A percentile compares a stretch with the other conserved stretches of the same genome.
phyloP scores from a whole-genome alignment of 164 flowering plant species.

The Platanus orientalis region DNA sequence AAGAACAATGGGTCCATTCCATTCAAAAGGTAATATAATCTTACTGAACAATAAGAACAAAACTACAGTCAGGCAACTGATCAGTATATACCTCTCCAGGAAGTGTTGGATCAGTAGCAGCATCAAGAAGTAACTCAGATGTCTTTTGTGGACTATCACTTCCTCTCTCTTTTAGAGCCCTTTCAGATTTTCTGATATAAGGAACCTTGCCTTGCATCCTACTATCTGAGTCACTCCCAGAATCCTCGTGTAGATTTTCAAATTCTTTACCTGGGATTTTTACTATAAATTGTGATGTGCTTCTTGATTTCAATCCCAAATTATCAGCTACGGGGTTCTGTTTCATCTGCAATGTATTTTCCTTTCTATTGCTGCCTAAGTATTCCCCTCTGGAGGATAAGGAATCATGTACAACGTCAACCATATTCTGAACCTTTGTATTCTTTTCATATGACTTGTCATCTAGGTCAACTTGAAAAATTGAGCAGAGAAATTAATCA shows the following conservation, averaged over 20 bases:
- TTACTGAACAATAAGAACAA: background rate
- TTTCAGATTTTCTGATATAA: slow-evolving; percentile 27
- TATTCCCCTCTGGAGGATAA: slow-evolving; percentile 31
- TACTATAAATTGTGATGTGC: slow-evolving; percentile 20
- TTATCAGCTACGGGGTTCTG: slow-evolving; percentile 30
- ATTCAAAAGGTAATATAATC: too few relatives aligned
- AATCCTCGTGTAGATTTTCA: slow-evolving; percentile 32
- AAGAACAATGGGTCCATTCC: too few relatives aligned
- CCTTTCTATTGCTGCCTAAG: slow-evolving; percentile 28
- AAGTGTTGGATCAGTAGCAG: slow-evolving; percentile 54
- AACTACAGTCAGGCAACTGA: background rate
- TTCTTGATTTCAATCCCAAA: slow-evolving; percentile 29
- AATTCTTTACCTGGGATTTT: slow-evolving; percentile 28
- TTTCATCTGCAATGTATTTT: slow-evolving; percentile 31
- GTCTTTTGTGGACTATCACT: slow-evolving; percentile 23
- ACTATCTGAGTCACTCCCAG: slow-evolving; percentile 41
- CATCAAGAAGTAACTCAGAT: slow-evolving; percentile 37
- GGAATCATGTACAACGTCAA: slow-evolving; percentile 22
- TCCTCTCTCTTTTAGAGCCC: slow-evolving; percentile 25
- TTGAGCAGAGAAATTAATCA: slow-evolving; percentile 4
- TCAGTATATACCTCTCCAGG: slow-evolving; percentile 63
- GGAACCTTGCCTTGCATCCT: slow-evolving; percentile 19
- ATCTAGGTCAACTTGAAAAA: slow-evolving; percentile 52
- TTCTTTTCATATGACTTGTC: slow-evolving; percentile 43
- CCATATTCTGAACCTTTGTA: slow-evolving; percentile 21